These are phyloP conservation scores for Globisporangium barbulae DNA, from an alignment of 352 stramenopile species.

Conservation along the genomic window DNA sequence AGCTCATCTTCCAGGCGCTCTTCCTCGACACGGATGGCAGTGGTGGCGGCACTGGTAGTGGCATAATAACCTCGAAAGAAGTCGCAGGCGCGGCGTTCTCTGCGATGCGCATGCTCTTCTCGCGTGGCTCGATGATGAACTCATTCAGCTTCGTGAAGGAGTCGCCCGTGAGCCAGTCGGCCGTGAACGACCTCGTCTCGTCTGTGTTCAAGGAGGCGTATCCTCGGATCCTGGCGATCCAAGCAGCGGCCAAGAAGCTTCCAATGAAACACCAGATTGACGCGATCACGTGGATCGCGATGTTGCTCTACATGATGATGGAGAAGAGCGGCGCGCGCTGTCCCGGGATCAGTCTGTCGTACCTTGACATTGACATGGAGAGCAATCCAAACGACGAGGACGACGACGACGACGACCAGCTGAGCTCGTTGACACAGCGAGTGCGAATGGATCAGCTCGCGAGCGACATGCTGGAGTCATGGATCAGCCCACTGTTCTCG, in stretches of 20 bases:
- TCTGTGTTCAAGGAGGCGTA: slow-evolving; percentile 67
- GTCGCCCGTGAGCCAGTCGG: slow-evolving; percentile 26
- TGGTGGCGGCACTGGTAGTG: not conserved
- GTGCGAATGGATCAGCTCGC: slow-evolving; percentile 61
- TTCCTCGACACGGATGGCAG: slow-evolving; percentile 17
- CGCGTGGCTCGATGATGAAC: slow-evolving; percentile 36
- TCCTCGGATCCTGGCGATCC: slow-evolving; percentile 47
- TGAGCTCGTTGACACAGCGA: slow-evolving; percentile 34
- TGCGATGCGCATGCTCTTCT: slow-evolving; percentile 59
- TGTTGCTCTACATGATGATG: slow-evolving; percentile 86
- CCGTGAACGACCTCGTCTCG: slow-evolving; percentile 62
- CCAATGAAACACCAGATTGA: slow-evolving; percentile 60
- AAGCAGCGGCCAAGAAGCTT: slow-evolving; percentile 39
- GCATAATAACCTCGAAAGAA: slow-evolving; percentile 9
- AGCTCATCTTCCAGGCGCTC: slow-evolving; percentile 72
- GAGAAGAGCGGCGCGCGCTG: slow-evolving; percentile 62
- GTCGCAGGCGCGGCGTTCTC: slow-evolving; percentile 47
- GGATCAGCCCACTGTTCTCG: slow-evolving; percentile 48
- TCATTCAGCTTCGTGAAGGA: slow-evolving; percentile 33
- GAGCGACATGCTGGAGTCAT: slow-evolving; percentile 45
- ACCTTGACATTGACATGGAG: slow-evolving; percentile 62
- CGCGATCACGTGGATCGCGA: slow-evolving; percentile 58
- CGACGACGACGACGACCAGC: slow-evolving; percentile 43
- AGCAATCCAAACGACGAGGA: slow-evolving; percentile 18
- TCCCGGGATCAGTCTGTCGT: slow-evolving; percentile 62